These are phyloP conservation scores for Metschnikowia colocasiae DNA, from an alignment of 805 yeast genomes.

Conservation along the genomic window DNA sequence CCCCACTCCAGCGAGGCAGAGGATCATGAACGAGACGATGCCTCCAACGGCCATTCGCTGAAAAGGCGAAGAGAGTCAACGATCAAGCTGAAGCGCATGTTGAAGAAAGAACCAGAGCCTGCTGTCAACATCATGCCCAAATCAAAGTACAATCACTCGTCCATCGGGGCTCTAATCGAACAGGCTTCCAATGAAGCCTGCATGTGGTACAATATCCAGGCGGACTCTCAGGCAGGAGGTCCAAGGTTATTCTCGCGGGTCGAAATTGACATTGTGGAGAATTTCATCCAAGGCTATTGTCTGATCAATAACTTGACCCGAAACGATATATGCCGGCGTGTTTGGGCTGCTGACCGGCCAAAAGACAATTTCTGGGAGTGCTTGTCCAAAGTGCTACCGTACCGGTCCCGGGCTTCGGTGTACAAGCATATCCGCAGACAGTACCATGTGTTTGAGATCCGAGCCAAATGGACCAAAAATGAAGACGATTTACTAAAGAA, in stretches of 20 bases:
- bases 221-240: conserved; percentile 22
- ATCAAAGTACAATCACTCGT: conserved; percentile 25
- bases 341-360: conserved; percentile 81
- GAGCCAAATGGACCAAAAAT: conserved; percentile 87
- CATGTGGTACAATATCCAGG: conserved; percentile 32
- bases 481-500: conserved; percentile 69
- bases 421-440: conserved; percentile 90
- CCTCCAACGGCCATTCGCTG: conserved; percentile 10
- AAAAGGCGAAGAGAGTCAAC: conserved; percentile 1
- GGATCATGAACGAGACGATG: background rate
- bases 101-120: conserved; percentile 7
- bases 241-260: conserved; percentile 52
- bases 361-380: conserved; percentile 91
- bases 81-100: conserved; percentile 8
- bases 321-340: conserved; percentile 71
- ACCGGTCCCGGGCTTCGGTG: conserved; percentile 81
- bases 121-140: conserved; percentile 5
- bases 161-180: conserved; percentile 32
- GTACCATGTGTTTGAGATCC: conserved; percentile 78
- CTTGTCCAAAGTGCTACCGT: conserved; percentile 73
- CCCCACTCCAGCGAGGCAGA: background rate
- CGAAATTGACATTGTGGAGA: conserved; percentile 69
- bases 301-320: conserved; percentile 58
- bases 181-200: conserved; percentile 35
- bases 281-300: conserved; percentile 68